Evolutionary conservation across 139 green algal genomes (phyloP), one percentile per base, ranked within the genome.

Genomic region (Chlorella sp.): DNA sequence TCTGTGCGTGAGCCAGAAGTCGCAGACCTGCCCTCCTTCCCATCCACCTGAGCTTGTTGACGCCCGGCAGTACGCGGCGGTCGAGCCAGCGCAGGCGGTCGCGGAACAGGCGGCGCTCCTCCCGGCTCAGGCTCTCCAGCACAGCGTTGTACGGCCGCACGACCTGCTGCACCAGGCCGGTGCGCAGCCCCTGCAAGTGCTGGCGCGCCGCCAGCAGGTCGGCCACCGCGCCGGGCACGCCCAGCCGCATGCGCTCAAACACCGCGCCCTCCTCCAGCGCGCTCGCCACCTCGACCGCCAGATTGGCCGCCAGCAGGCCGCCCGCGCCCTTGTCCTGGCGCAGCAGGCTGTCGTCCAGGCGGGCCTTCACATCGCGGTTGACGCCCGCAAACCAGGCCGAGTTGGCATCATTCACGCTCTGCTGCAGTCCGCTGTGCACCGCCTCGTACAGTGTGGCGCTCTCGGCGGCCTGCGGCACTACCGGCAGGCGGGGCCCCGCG

Each of bases 11-110:
- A 87, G 86, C 81, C 90, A 97, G 82, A 90, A 91, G 79, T 96
- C 93, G 33, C 95, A 82, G 5, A 84, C 77, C 60, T 89, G 77
- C 80, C 89, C 90, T 63, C 89, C 76, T 8, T 83, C 79, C 0
- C n/a, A 76, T 84, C 93, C 93, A 97, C 15, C 74, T 84, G 17
- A 98, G 83, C 83, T 94, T 95, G 70, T 84, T 79, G 25, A 92
- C 79, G n/a, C 93, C 94, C 7, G 94, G 91, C 71, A 90, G 85
- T 73, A 98, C 90, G 60, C 89, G 84, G 35, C 91, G 82, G 84
- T 98, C 94, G 38, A 98, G 86, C 8, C 92, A 86, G 31, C 89
- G 81, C 67, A 98, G 91, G 59, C 93, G 83, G 77, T 98, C 92
- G 31, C 81, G 71, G 78, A 96, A 96, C 36, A 98, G 87, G 50